phyloP scores from a whole-genome alignment of 2,329 filamentous ascomycete genomes.

The Boeremia lycopersici region DNA sequence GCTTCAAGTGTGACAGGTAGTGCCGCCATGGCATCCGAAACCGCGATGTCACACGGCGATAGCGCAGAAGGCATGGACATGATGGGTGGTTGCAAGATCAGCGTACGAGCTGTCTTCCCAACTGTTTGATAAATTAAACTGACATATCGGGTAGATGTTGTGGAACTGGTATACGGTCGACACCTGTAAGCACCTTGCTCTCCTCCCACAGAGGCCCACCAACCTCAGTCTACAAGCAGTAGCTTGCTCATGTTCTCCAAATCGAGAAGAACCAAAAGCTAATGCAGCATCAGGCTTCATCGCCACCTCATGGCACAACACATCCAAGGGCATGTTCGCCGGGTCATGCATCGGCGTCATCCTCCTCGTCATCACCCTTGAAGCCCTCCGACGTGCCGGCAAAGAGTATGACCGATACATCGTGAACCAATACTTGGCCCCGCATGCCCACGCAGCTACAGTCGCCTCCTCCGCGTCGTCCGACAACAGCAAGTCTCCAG shows the following conservation, averaged over 20 bases:
- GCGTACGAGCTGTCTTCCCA: constrained; percentile 21
- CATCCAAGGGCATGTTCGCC: constrained; percentile 73
- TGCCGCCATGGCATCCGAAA: constrained; percentile 29
- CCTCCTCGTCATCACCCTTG: constrained; percentile 72
- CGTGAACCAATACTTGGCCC: constrained; percentile 56
- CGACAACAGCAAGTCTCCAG: constrained; percentile 21
- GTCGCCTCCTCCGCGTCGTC: constrained; percentile 25
- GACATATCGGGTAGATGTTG: constrained; percentile 60
- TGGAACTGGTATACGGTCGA: constrained; percentile 81
- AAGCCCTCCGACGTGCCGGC: constrained; percentile 71
- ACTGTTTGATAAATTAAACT: neutral
- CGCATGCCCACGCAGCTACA: constrained; percentile 6
- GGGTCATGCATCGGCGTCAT: constrained; percentile 82
- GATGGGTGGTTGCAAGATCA: constrained; percentile 41
- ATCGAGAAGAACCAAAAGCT: neutral
- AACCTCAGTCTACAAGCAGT: neutral
- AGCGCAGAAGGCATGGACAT: constrained; percentile 24
- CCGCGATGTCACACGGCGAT: constrained; percentile 24
- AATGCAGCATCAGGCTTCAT: constrained; percentile 60
- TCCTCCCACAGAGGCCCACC: neutral
- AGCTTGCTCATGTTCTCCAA: neutral
- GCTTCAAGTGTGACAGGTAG: constrained; percentile 24
- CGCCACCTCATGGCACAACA: constrained; percentile 72
- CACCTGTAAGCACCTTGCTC: constrained; percentile 52
- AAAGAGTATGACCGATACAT: constrained; percentile 78